Conservation (phyloP, 2,329 filamentous ascomycete species). For the Periconia sp. region DNA sequence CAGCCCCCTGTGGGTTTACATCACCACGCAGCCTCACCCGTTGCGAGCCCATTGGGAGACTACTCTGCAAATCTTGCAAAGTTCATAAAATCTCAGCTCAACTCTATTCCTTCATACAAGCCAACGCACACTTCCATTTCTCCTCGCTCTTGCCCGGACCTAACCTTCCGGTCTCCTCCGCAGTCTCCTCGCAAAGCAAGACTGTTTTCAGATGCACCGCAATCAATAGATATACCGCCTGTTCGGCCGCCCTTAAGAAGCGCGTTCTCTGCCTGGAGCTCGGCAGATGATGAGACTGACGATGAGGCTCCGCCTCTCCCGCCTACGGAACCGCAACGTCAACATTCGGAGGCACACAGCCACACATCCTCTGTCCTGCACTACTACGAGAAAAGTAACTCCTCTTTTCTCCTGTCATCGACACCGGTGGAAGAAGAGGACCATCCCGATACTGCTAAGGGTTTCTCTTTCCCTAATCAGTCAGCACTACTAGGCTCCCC, state of each 20-base stretch:
- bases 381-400: slow-evolving; percentile 35
- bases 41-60: slow-evolving; percentile 31
- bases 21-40: slow-evolving; percentile 9
- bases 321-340: slow-evolving; percentile 1
- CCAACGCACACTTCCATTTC: slow-evolving; percentile 17
- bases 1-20: slow-evolving; percentile 9
- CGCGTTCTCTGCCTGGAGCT: slow-evolving; percentile 46
- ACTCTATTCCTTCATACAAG: slow-evolving; percentile 41
- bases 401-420: slow-evolving; percentile 40
- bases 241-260: slow-evolving; percentile 40
- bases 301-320: slow-evolving; percentile 22
- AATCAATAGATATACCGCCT: slow-evolving; percentile 36
- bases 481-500: slow-evolving; percentile 18
- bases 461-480: slow-evolving; percentile 26
- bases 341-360: slow-evolving; percentile 25
- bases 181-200: slow-evolving; percentile 26
- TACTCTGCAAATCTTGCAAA: slow-evolving; percentile 46
- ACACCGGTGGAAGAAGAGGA: slow-evolving; percentile 33
- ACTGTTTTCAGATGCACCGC: slow-evolving; percentile 27
- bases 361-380: slow-evolving; percentile 37
- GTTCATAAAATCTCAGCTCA: slow-evolving; percentile 42
- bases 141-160: slow-evolving; percentile 40
- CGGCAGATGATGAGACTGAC: slow-evolving; percentile 40
- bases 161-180: slow-evolving; percentile 24
- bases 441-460: slow-evolving; percentile 24